Conservation (phyloP, 768 basidiomycete genomes). For the Tylopilus sp. region DNA sequence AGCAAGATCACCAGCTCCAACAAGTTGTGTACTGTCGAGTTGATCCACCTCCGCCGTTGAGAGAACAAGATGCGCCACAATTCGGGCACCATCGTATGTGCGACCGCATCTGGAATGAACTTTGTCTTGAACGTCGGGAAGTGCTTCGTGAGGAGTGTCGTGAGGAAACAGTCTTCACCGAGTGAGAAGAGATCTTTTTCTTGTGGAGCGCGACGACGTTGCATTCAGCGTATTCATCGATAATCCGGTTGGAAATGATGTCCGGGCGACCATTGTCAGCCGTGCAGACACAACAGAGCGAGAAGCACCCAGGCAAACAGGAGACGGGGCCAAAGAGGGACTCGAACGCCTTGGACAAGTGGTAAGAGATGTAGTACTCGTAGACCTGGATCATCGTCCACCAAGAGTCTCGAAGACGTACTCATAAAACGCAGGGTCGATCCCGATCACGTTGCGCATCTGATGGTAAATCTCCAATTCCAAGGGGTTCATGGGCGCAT, state of each 20-base stretch:
- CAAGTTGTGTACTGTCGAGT: neutral
- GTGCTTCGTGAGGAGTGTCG: slow-evolving; percentile 52
- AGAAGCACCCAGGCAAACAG: slow-evolving; percentile 98
- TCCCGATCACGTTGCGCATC: slow-evolving; percentile 96
- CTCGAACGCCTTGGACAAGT: slow-evolving; percentile 98
- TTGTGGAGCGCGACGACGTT: slow-evolving; percentile 96
- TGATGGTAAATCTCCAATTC: slow-evolving; percentile 96
- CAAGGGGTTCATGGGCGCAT: slow-evolving; percentile 87
- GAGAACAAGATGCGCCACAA: neutral
- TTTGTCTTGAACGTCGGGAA: slow-evolving; percentile 80
- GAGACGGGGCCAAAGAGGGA: slow-evolving; percentile 95
- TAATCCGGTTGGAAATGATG: slow-evolving; percentile 84
- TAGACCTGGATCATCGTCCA: slow-evolving; percentile 99
- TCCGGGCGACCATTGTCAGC: slow-evolving; percentile 94
- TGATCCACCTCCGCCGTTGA: neutral
- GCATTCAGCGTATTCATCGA: slow-evolving; percentile 92
- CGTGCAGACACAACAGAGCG: slow-evolving; percentile 90
- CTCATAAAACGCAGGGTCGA: slow-evolving; percentile 96
- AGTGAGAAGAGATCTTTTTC: slow-evolving; percentile 97
- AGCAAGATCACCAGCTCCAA: neutral
- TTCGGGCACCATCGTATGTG: neutral
- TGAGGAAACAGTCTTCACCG: slow-evolving; percentile 98
- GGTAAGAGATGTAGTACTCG: slow-evolving; percentile 99
- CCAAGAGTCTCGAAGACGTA: too few species aligned
- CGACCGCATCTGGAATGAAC: slow-evolving; percentile 69